Percentiles rank a stretch among this genome's conserved stretches.
These are phyloP conservation scores for Kluyveromyces sp. DNA, from an alignment of 1,139 yeast species.

Conservation along the genomic window DNA sequence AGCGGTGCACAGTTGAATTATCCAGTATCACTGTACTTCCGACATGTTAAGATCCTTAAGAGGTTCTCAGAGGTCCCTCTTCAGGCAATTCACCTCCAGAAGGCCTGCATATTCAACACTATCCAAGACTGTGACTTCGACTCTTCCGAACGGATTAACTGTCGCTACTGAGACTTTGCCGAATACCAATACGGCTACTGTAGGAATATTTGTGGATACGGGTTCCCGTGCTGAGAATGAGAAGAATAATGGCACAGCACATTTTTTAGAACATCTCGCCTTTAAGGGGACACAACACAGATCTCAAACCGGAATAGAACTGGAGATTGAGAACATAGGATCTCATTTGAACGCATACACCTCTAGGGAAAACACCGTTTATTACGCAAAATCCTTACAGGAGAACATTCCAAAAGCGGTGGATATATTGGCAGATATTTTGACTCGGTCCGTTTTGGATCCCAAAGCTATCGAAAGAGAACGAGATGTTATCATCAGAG, in stretches of 20 bases:
- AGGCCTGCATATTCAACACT: slow-evolving; percentile 19
- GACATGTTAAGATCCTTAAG: not conserved
- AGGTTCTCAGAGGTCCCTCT: not conserved
- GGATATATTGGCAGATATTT: slow-evolving; percentile 81
- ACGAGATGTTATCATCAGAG: slow-evolving; percentile 91
- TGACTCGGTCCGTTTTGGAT: slow-evolving; percentile 80
- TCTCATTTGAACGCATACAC: slow-evolving; percentile 97
- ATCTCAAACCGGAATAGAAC: slow-evolving; percentile 76
- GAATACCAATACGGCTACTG: slow-evolving; percentile 88
- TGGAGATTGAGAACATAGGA: slow-evolving; percentile 93
- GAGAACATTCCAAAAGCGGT: slow-evolving; percentile 79
- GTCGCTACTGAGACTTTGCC: slow-evolving; percentile 90
- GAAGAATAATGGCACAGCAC: slow-evolving; percentile 88
- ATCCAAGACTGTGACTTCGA: slow-evolving; percentile 52
- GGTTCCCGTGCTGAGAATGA: slow-evolving; percentile 95
- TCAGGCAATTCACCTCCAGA: slow-evolving; percentile 1
- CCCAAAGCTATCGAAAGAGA: slow-evolving; percentile 86
- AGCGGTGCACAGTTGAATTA: no score
- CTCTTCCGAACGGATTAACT: slow-evolving; percentile 77
- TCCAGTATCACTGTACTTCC: no score
- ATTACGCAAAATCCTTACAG: slow-evolving; percentile 82
- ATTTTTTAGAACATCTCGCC: slow-evolving; percentile 90
- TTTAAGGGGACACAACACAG: slow-evolving; percentile 87
- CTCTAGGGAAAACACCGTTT: slow-evolving; percentile 93
- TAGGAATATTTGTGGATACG: slow-evolving; percentile 90